phyloP scores from a whole-genome alignment of 2,329 filamentous ascomycete genomes.

The Cytospora mali region DNA sequence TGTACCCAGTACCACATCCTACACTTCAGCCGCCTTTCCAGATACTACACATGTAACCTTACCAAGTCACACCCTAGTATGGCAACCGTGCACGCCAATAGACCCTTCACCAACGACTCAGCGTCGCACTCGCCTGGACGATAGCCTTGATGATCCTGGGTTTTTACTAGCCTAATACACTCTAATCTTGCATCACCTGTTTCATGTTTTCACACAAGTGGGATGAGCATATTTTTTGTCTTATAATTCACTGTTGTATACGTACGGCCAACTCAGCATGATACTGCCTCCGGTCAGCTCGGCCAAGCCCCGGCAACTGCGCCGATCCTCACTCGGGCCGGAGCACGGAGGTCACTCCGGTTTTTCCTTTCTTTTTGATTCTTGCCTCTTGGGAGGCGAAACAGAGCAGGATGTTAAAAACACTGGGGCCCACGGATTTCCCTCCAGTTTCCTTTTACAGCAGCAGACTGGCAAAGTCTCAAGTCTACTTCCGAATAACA shows the following conservation, averaged over 20 bases:
- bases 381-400: not conserved
- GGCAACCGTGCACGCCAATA: not conserved
- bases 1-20: not conserved
- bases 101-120: not conserved
- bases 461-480: not conserved
- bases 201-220: not conserved
- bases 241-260: not conserved
- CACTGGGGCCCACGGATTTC: not conserved
- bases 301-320: not conserved
- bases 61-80: not conserved
- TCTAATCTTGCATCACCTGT: not conserved
- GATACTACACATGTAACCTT: not conserved
- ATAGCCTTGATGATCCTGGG: not conserved
- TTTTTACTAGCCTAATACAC: not conserved
- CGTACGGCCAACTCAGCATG: not conserved
- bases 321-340: not conserved
- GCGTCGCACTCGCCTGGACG: not conserved
- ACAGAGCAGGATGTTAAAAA: not conserved
- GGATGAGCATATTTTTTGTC: not conserved
- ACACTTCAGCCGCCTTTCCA: not conserved
- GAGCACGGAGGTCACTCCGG: not conserved
- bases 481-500: slow-evolving; percentile 42
- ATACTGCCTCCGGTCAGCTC: not conserved
- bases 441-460: too few relatives aligned
- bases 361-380: not conserved